Evolutionary conservation across 768 basidiomycete species (phyloP).

Genomic region (Boletus vermiculosoides): DNA sequence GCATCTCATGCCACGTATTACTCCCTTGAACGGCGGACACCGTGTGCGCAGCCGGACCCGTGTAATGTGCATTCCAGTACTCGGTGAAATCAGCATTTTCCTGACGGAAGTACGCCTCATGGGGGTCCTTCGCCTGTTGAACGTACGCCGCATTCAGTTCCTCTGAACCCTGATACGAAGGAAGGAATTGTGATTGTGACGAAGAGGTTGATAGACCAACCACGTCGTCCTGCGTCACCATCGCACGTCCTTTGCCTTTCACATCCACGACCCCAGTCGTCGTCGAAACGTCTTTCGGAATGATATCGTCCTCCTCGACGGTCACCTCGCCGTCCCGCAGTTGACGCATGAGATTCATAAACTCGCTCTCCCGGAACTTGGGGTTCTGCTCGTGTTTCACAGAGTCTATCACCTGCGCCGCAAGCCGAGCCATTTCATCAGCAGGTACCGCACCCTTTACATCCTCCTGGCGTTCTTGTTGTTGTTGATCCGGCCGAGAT

Average conservation of each 20-base stretch:
- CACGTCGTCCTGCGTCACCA: slow-evolving; percentile 9
- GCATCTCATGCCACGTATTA: slow-evolving; percentile 59
- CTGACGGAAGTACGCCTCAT: slow-evolving; percentile 67
- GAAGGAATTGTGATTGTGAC: slow-evolving; percentile 11
- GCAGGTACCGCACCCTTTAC: slow-evolving; percentile 28
- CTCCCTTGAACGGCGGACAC: slow-evolving; percentile 30
- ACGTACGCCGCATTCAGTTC: slow-evolving; percentile 18
- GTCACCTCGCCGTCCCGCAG: slow-evolving; percentile 75
- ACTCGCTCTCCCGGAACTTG: slow-evolving; percentile 83
- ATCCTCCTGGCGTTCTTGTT: slow-evolving; percentile 11
- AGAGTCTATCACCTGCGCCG: slow-evolving; percentile 73
- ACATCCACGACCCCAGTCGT: slow-evolving; percentile 34
- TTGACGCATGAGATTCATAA: slow-evolving; percentile 83
- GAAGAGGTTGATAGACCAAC: not conserved
- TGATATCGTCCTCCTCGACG: slow-evolving; percentile 78
- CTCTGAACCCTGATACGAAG: slow-evolving; percentile 21
- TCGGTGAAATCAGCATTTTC: slow-evolving; percentile 66
- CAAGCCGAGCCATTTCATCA: slow-evolving; percentile 79
- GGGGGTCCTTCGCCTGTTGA: slow-evolving; percentile 38
- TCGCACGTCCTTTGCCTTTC: slow-evolving; percentile 67
- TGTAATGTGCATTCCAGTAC: slow-evolving; percentile 54
- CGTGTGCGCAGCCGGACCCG: slow-evolving; percentile 15
- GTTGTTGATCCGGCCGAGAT: slow-evolving; percentile 11
- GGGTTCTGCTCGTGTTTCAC: slow-evolving; percentile 73
- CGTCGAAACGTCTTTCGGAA: slow-evolving; percentile 43